Evolutionary conservation across 176 grass and related monocot species (phyloP), one percentile per base, ranked within the genome.

Genomic region (Eleusine coracana): DNA sequence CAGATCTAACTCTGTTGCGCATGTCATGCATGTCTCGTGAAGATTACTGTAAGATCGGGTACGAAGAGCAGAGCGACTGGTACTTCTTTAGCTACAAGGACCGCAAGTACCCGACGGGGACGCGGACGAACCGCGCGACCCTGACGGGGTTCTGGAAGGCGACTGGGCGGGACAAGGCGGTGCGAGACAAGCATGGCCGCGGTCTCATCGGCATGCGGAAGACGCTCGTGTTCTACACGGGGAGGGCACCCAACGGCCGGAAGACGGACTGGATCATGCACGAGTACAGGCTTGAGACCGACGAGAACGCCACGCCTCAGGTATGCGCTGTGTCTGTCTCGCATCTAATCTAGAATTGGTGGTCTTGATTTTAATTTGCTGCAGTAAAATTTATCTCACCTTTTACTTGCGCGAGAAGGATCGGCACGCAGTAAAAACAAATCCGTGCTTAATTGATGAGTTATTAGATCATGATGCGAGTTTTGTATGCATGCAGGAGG

Each of bases 11-110:
- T 5, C 38, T 68, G 31, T 1, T 64, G 61, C 12, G 4, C 3
- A 10, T 29, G 25, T 36, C 27, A 34, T 65, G 28, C 27, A 31
- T 66, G 13, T 14, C 29, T 18, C 17, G 68, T 82, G 65, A 88
- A 97, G 94, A 97, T 71, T 89, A 86, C 13, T 97, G 94, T 31
- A 84, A 80, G 59, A 93, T 97, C 16, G 89, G 94, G 40, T 88
- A 91, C 36, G 94, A 97, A 52, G 94, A 97, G 87, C 94, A 97
- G 80, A 93, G 86, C 16, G 94, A 97, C 36, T 97, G 91, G 91
- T 97, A 91, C 82, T 97, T 97, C 89, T 97, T 97, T 83, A 97
- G 87, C 77, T 90, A 93, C 89, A 97, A 97, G 87, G 94, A 97
- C 29, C 81, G 89, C 69, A 97, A 97, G 91, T 97, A 97, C 84